Evolutionary conservation across 768 basidiomycete genomes (phyloP), one percentile per base, ranked within the genome.

Genomic region (Mycena olivaceomarginata): DNA sequence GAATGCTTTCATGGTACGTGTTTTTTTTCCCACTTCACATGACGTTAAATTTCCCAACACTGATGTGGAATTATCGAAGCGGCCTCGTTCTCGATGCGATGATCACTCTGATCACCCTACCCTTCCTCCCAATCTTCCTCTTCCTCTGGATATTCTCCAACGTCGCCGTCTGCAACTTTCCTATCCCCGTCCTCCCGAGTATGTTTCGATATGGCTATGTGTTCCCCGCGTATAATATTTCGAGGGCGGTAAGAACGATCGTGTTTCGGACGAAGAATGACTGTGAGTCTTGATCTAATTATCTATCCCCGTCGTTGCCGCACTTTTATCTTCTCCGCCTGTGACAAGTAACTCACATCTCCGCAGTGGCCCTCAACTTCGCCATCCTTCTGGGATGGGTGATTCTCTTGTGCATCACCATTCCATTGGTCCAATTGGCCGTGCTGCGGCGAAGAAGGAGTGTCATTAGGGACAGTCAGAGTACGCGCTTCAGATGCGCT

Each of bases 201-300:
- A 76, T 94, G 74, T 94, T 88, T 84, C 89, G 87, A 62, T 95
- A 95, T 74, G 95, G 94, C 5, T 94, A 92, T 77, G 94, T 90
- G 0, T 88, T 88, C 77, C 95, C 95, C 0, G 94, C 95, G 80
- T 95, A 93, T 83, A 94, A 95, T 79, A 86, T 95, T 40, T 91
- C 92, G 12, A 84, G 86, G 46, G 91, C 93, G 0, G 88, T 91
- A 7, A 88, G 95, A 22, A 86, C 91, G 40, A 86, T 96, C 70
- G 82, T 93, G 20, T 95, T 96, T 78, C 87, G 89, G 51, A 94
- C 93, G 8, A 91, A 90, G 80, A 93, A 93, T 76, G 84, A 90
- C 31, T 82, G 92, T 93, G 71, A 86, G 31, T 59, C 4, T 74
- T 46, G 63, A 45, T 68, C 31, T 41, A 53, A 45, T 60, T 31